Percentiles rank a stretch among this genome's conserved stretches.
Conservation (phyloP, 148 eudicot genomes). For the Camellia lanceoleosa region DNA sequence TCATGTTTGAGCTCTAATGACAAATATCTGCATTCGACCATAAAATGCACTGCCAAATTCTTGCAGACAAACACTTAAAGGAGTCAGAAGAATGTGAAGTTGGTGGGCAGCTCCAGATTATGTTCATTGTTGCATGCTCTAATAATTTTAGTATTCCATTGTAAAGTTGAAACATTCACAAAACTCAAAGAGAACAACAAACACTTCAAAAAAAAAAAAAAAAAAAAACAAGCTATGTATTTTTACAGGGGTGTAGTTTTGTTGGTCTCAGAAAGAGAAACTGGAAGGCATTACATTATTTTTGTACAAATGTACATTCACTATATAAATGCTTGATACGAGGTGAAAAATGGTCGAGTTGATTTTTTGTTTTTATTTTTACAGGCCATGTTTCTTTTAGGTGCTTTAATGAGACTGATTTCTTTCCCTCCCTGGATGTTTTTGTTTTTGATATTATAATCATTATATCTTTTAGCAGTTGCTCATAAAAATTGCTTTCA, state of each 20-base stretch:
- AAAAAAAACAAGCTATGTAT: not conserved
- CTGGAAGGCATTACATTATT: not conserved
- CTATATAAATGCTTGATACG: no score
- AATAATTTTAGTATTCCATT: not conserved
- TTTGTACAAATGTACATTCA: not conserved
- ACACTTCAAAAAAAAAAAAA: not conserved
- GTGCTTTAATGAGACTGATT: no score
- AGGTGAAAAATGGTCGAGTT: no score
- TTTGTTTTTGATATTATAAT: no score
- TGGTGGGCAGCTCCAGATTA: not conserved
- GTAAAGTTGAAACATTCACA: not conserved
- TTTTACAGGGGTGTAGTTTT: not conserved
- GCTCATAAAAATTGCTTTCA: no score
- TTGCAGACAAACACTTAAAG: not conserved
- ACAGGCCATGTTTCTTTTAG: no score
- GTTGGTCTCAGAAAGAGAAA: not conserved
- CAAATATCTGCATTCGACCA: constrained; percentile 40
- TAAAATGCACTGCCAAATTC: constrained; percentile 21
- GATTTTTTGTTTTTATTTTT: no score
- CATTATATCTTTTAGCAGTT: no score
- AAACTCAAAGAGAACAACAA: not conserved
- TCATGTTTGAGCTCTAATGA: constrained; percentile 34
- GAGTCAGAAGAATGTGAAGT: not conserved
- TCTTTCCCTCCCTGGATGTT: no score
- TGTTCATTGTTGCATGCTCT: not conserved